Conservation (phyloP, 73 alveolate genomes). For the Stentor roeselii region DNA sequence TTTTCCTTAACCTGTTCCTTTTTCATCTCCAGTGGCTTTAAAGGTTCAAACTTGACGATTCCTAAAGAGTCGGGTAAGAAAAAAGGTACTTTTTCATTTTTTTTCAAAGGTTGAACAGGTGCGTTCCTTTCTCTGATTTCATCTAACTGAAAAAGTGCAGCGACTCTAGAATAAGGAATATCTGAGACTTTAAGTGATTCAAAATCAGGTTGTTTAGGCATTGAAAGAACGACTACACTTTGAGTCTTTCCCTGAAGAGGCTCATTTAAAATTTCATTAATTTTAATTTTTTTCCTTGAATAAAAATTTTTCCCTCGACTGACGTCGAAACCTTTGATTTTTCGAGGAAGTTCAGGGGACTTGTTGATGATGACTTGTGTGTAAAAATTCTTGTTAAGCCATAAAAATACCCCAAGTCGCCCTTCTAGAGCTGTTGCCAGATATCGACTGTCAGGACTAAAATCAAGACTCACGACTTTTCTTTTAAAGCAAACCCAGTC, state of each 20-base stretch:
- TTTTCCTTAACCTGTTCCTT: background rate
- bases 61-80: constrained; percentile 42
- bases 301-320: constrained; percentile 8
- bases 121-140: constrained; percentile 62
- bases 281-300: background rate
- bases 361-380: constrained; percentile 13
- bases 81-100: constrained; percentile 63
- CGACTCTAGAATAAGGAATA: background rate
- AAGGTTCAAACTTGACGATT: background rate
- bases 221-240: background rate
- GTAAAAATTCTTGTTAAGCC: constrained; percentile 64
- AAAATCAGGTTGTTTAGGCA: background rate
- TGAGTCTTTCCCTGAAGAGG: background rate
- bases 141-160: constrained; percentile 45
- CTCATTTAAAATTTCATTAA: background rate
- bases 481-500: constrained; percentile 80
- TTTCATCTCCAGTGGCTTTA: background rate
- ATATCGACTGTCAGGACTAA: constrained; percentile 72
- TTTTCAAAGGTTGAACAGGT: constrained; percentile 50
- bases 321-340: constrained; percentile 19
- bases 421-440: constrained; percentile 69
- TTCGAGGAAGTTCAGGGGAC: constrained; percentile 34
- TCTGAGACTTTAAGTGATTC: background rate
- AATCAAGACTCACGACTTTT: constrained; percentile 62
- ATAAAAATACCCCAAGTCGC: constrained; percentile 74